Conservation (phyloP, 768 basidiomycete species). For the Mycena haematopus region DNA sequence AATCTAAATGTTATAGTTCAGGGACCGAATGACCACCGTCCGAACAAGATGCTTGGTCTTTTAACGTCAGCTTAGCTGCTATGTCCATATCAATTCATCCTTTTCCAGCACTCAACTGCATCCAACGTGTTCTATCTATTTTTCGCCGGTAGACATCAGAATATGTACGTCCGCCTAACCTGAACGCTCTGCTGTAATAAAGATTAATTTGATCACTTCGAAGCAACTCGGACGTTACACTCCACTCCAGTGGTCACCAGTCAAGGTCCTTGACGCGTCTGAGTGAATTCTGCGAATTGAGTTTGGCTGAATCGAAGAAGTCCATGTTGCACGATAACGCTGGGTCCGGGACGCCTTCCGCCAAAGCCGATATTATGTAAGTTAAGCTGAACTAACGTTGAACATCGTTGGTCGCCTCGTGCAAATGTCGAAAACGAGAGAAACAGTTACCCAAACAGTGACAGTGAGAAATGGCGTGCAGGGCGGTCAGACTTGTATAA, state of each 20-base stretch:
- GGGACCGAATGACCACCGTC: constrained; percentile 4
- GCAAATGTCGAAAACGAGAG: not conserved
- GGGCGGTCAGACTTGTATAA: too few relatives aligned
- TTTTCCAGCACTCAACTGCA: not conserved
- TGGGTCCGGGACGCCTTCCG: not conserved
- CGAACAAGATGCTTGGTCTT: constrained; percentile 6
- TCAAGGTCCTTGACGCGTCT: not conserved
- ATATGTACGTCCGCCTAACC: not conserved
- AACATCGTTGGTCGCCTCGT: constrained; percentile 10
- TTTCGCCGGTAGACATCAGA: not conserved
- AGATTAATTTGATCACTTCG: constrained; percentile 15
- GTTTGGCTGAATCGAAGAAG: constrained; percentile 6
- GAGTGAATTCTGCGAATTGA: constrained; percentile 20
- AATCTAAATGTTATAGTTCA: constrained; percentile 1
- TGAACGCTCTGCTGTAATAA: constrained; percentile 2
- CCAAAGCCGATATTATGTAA: not conserved
- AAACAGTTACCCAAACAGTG: not conserved
- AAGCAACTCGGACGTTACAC: not conserved
- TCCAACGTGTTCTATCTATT: not conserved
- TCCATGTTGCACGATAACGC: constrained; percentile 8
- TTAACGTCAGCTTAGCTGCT: constrained; percentile 6
- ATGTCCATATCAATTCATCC: constrained; percentile 1
- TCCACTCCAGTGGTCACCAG: too few relatives aligned
- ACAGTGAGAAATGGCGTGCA: not conserved
- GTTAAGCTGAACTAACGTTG: constrained; percentile 19